phyloP scores from a whole-genome alignment of 805 yeast genomes.

The Kodamaea neixiangensis region DNA sequence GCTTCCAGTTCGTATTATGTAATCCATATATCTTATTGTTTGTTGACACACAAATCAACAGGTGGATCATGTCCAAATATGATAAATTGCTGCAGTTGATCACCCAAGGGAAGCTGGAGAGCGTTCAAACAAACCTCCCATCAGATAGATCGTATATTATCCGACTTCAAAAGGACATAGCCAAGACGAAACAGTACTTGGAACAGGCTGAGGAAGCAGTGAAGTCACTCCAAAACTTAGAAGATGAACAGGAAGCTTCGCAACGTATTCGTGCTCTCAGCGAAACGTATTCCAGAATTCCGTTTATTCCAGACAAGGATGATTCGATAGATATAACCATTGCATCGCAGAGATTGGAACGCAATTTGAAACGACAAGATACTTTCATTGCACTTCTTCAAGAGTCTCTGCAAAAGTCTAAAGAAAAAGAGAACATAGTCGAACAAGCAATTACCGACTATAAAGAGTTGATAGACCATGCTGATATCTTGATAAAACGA shows the following conservation, averaged over 20 bases:
- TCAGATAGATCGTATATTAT: constrained; percentile 1
- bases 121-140: not conserved
- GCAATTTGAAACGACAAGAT: constrained; percentile 5
- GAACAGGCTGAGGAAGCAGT: constrained; percentile 26
- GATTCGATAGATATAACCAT: constrained; percentile 30
- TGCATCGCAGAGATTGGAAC: constrained; percentile 18
- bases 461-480: not conserved
- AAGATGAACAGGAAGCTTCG: not conserved
- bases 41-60: not conserved
- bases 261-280: constrained; percentile 20
- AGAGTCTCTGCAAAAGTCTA: not conserved
- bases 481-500: constrained; percentile 1
- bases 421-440: not conserved
- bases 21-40: no score
- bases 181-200: constrained; percentile 15
- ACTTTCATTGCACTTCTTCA: not conserved
- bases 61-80: not conserved
- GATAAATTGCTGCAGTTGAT: not conserved
- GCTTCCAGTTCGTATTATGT: no score
- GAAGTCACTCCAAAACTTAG: not conserved
- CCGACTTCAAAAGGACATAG: constrained; percentile 5
- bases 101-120: no score
- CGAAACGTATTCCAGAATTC: constrained; percentile 21
- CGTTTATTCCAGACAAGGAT: constrained; percentile 28
- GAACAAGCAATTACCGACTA: constrained; percentile 6